Evolutionary conservation across 2,329 filamentous ascomycete species (phyloP).

Genomic region (Penicillium sp.): DNA sequence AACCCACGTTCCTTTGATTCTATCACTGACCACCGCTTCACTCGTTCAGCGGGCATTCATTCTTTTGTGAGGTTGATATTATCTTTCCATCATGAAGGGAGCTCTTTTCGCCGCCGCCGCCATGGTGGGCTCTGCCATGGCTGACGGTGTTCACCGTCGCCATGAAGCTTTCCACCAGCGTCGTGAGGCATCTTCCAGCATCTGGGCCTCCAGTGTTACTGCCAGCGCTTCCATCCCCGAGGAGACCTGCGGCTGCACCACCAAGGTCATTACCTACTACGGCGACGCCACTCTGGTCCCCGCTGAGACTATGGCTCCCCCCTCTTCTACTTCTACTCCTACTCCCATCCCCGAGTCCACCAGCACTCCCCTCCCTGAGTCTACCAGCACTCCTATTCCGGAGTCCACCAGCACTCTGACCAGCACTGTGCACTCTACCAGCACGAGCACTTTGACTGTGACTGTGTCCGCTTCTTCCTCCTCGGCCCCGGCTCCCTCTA

Average conservation of each 20-base stretch:
- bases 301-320: conserved; percentile 26
- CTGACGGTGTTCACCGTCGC: conserved; percentile 58
- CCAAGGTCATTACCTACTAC: conserved; percentile 69
- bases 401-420: conserved; percentile 25
- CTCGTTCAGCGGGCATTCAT: conserved; percentile 81
- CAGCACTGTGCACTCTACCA: conserved; percentile 42
- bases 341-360: conserved; percentile 23
- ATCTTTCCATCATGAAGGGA: conserved; percentile 67
- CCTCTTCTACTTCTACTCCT: conserved; percentile 11
- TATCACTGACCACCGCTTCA: conserved; percentile 40
- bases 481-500: conserved; percentile 10
- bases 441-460: conserved; percentile 40
- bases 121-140: conserved; percentile 51
- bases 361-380: conserved; percentile 6
- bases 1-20: conserved; percentile 13
- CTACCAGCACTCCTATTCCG: conserved; percentile 1
- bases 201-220: conserved; percentile 2
- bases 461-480: conserved; percentile 23
- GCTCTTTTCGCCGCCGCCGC: conserved; percentile 60
- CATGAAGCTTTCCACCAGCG: conserved; percentile 61
- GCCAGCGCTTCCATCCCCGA: conserved; percentile 26
- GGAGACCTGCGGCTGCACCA: conserved; percentile 67
- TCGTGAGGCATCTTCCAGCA: conserved; percentile 29
- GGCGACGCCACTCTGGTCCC: conserved; percentile 60
- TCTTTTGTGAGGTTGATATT: conserved; percentile 38